Evolutionary conservation across 768 basidiomycete genomes (phyloP), one percentile per base, ranked within the genome.

Genomic region (Mycena kentingensis): DNA sequence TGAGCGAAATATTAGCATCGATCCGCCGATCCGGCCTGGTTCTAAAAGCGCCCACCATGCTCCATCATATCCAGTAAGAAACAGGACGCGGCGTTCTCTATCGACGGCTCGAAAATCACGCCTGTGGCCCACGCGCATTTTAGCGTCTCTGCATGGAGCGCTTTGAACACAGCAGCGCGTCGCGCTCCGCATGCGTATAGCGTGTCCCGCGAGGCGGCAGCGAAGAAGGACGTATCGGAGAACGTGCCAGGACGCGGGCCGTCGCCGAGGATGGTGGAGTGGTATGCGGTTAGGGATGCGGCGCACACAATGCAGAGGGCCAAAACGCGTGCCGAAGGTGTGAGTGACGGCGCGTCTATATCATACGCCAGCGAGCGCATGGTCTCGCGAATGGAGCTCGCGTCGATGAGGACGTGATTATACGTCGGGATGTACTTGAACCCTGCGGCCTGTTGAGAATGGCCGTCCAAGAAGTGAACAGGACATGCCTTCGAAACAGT

Each of bases 21-120:
- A 22, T 7, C 7, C 11, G 19, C 6, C 15, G 26, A 13, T 13
- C 42, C 22, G 5, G 21, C 6, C 11, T 10, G 15, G 11, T 6
- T 6, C 13, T 5, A 19, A 16, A 10, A 6, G 15, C 42, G 24
- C 44, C 24, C 29, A 46, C 44, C 31, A 15, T 46, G 44, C 19
- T 46, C 44, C 29, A 46, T 29, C 16, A 29, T 5, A 32, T 46
- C 44, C 44, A 46, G 21, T 15, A 46, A 22, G 13, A 16, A 46
- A 31, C 44, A 46, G 11, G 44, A 46, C 13, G 27, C 44, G 13
- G 44, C 44, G 29, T 46, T 46, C 13, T 46, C 44, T 7, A 10
- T 32, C 7, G 44, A 46, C n/a, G 29, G 27, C 27, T 46, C 16
- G 7, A 46, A 25, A 5, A 46, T 8, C 5, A 21, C 24, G 8